Evolutionary conservation across 768 basidiomycete species (phyloP), one percentile per base, ranked within the genome.

Genomic region (Termitomyces sp.): DNA sequence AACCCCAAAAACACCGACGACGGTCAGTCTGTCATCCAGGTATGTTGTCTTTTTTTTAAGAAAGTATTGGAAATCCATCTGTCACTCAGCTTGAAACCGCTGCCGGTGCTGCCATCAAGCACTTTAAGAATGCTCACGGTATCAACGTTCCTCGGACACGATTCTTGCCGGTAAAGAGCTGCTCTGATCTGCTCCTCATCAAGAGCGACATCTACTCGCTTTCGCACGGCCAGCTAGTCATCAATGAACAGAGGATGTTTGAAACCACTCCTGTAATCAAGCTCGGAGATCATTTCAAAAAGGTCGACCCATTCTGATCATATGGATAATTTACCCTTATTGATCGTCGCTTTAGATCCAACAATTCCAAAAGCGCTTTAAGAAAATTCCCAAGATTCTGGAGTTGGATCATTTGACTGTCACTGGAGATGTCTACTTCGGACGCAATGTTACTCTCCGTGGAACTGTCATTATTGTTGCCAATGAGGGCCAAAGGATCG

Each of bases 211-310:
- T 97, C 64, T 98, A 97, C 76, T 90, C 89, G 55, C 80, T 97
- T 51, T 77, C 87, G 71, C 91, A 97, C 69, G 94, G 94, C 20
- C 88, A 88, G 65, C 81, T 96, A 58, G 81, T 92, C 62, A 89
- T 97, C 79, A 92, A 89, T 69, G 83, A 84, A 60, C 77, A 81
- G 39, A 76, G 92, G 64, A 88, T 92, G 86, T 94, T 94, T 67
- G 84, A 81, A 66, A 89, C 84, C 20, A 87, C 92, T 28, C 96
- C 94, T n/a, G 93, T 96, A 50, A 91, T 98, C 81, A 97, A 97
- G 78, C 83, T 97, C 50, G 94, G 94, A 46, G 92, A 94, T 72
- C 90, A 91, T 70, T 97, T 98, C 85, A 97, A 95, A 82, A 95
- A 92, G 84, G 90, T 91, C 57, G 16, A 29, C 46, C 16, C 36